A percentile compares a stretch with the other conserved stretches of the same genome.
phyloP scores from a whole-genome alignment of 2,329 filamentous ascomycete species.

The Microdochium bolleyi region DNA sequence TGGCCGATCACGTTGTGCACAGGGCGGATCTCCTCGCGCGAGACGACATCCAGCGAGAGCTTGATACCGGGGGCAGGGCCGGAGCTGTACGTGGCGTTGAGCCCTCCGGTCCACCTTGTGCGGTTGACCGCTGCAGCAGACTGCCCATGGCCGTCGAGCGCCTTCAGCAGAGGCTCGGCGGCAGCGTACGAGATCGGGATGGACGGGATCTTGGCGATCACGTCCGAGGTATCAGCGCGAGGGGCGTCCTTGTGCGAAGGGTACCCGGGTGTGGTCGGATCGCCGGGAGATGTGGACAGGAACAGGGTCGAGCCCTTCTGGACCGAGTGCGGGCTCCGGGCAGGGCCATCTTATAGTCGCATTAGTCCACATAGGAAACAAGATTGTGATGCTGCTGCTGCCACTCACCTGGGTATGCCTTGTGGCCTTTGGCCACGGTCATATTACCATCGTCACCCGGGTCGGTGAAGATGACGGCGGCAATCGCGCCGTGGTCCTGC shows the following conservation, averaged over 20 bases:
- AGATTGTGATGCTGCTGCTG: not conserved
- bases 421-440: slow-evolving; percentile 66
- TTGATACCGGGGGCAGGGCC: slow-evolving; percentile 45
- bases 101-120: slow-evolving; percentile 46
- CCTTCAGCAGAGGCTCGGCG: slow-evolving; percentile 67
- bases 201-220: slow-evolving; percentile 70
- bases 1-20: slow-evolving; percentile 75
- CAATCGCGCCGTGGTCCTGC: slow-evolving; percentile 68
- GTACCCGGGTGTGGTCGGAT: slow-evolving; percentile 79
- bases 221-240: slow-evolving; percentile 51
- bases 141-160: slow-evolving; percentile 68
- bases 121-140: slow-evolving; percentile 58
- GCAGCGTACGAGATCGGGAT: slow-evolving; percentile 74
- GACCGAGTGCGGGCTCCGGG: slow-evolving; percentile 67
- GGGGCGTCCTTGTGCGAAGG: slow-evolving; percentile 66
- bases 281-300: slow-evolving; percentile 49
- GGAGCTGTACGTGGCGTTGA: slow-evolving; percentile 33
- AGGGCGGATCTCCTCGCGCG: slow-evolving; percentile 61
- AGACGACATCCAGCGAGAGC: slow-evolving; percentile 59
- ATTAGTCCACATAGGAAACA: not conserved
- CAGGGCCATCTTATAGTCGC: slow-evolving; percentile 47
- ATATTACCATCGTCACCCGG: slow-evolving; percentile 68
- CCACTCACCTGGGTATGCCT: slow-evolving; percentile 53
- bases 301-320: slow-evolving; percentile 73
- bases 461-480: slow-evolving; percentile 64